Percentiles rank a stretch among this genome's conserved stretches.
Evolutionary conservation across 768 basidiomycete genomes (phyloP).

Genomic region (Russula sp.): DNA sequence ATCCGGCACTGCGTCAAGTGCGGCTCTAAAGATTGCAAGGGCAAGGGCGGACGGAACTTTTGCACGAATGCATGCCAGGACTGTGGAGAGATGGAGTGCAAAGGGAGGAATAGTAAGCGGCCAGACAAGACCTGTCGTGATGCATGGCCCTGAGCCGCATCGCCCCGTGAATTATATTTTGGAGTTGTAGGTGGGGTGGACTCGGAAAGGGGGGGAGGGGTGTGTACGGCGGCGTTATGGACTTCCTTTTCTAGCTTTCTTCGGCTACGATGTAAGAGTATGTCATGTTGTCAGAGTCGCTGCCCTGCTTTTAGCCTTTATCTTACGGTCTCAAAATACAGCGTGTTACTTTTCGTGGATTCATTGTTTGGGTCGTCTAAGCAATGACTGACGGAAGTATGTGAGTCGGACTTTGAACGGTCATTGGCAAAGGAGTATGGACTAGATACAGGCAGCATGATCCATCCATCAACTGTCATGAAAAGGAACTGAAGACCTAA

Average conservation of each 20-base stretch:
- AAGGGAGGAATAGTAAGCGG: slow-evolving; percentile 68
- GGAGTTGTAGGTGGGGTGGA: background rate
- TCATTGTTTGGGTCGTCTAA: background rate
- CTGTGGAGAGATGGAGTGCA: slow-evolving; percentile 75
- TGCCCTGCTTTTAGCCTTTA: background rate
- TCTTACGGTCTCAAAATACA: background rate
- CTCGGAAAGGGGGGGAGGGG: background rate
- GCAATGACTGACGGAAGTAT: too few relatives aligned
- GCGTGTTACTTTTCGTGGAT: background rate
- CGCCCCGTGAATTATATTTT: background rate
- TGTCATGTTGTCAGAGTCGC: background rate
- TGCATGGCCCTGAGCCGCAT: slow-evolving; percentile 35
- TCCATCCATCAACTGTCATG: background rate
- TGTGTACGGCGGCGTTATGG: background rate
- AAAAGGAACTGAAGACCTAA: background rate
- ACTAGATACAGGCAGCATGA: background rate
- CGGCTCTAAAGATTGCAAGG: slow-evolving; percentile 75
- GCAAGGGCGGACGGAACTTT: slow-evolving; percentile 71
- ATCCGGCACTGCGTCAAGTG: slow-evolving; percentile 81
- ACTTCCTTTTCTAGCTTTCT: background rate
- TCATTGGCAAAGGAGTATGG: too few relatives aligned
- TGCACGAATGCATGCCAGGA: slow-evolving; percentile 74
- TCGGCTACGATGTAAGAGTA: background rate
- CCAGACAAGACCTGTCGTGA: slow-evolving; percentile 72
- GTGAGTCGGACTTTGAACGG: too few relatives aligned